Evolutionary conservation across 192 early-diverging fungal species (phyloP).

Genomic region (Rhizophagus sp.): DNA sequence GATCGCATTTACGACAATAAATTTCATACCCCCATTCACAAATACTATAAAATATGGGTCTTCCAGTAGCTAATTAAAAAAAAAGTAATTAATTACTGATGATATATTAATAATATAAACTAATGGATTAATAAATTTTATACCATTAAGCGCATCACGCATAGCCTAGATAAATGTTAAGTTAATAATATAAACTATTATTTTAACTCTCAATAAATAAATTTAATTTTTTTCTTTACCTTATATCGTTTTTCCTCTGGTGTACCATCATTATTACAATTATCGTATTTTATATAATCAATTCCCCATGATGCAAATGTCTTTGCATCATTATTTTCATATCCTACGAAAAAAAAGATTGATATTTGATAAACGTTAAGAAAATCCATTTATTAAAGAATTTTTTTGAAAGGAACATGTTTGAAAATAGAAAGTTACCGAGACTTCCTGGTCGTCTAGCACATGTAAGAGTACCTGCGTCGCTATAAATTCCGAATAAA

Average conservation of each 20-base stretch:
- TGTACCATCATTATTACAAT: constrained; percentile 50
- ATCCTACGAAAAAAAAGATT: constrained; percentile 32
- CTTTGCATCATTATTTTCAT: constrained; percentile 49
- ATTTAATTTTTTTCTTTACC: constrained; percentile 29
- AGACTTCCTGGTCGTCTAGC: constrained; percentile 44
- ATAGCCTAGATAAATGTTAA: neutral
- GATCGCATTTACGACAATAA: constrained; percentile 37
- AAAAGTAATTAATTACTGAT: neutral
- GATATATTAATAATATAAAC: too few species aligned
- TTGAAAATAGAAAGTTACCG: neutral
- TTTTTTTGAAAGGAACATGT: neutral
- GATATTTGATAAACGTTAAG: neutral
- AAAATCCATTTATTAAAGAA: neutral
- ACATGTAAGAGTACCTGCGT: constrained; percentile 53
- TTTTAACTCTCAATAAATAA: too few species aligned
- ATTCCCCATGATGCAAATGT: constrained; percentile 57
- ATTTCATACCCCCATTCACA: constrained; percentile 52
- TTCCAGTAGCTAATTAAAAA: constrained; percentile 34
- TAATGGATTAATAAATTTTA: neutral
- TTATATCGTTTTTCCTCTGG: constrained; percentile 37
- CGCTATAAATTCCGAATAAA: constrained; percentile 47
- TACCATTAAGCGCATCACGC: constrained; percentile 45
- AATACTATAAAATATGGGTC: constrained; percentile 47
- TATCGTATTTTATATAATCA: constrained; percentile 66
- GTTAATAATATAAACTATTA: neutral